Percentiles rank a stretch among this genome's conserved stretches.
These are phyloP conservation scores for Umbelopsis sp. DNA, from an alignment of 192 early-diverging fungal genomes.

Conservation along the genomic window DNA sequence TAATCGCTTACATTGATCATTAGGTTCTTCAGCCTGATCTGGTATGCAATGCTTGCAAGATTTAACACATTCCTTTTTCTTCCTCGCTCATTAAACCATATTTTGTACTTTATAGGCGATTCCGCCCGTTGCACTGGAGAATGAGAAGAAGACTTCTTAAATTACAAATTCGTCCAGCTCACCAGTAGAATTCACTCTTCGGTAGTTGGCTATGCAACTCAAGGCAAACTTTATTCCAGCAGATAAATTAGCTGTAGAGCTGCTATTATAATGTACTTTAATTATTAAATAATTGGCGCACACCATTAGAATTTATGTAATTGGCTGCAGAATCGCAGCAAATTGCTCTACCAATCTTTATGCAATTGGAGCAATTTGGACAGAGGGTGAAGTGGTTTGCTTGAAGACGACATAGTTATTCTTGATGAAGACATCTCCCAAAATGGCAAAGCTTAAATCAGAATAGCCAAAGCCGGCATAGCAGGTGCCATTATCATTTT, in stretches of 20 bases:
- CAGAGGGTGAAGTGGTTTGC: conserved; percentile 49
- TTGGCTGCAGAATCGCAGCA: background rate
- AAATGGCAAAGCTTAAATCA: conserved; percentile 45
- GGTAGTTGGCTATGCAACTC: background rate
- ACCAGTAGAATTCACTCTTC: background rate
- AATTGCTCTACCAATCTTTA: background rate
- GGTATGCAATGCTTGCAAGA: background rate
- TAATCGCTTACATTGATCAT: background rate
- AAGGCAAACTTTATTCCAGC: background rate
- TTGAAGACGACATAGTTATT: conserved; percentile 70
- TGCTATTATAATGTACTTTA: background rate
- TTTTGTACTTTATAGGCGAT: background rate
- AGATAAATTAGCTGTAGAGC: background rate
- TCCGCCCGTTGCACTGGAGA: background rate
- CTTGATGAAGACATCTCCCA: conserved; percentile 70
- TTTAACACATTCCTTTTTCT: background rate
- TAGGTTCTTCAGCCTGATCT: conserved; percentile 7
- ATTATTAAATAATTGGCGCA: background rate
- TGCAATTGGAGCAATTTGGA: conserved; percentile 58
- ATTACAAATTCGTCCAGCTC: background rate
- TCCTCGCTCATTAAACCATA: background rate
- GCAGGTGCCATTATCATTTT: conserved; percentile 13
- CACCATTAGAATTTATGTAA: background rate
- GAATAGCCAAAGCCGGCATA: conserved; percentile 38
- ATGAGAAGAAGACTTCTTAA: background rate